Conservation (phyloP, 345 rosid species). For the rapeseed (Brassica napus) region DNA sequence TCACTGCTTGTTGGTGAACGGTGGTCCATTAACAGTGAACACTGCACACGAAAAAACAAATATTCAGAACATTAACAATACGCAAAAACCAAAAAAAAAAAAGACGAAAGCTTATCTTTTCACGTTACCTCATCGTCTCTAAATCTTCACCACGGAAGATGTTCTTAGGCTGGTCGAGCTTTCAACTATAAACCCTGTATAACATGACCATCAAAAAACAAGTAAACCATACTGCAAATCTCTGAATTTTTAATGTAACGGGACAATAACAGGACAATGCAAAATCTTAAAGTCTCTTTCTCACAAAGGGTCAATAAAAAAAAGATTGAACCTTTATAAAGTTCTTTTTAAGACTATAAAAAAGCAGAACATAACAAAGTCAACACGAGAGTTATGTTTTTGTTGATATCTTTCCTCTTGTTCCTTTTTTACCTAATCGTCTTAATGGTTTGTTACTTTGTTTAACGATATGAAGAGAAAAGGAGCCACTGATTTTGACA, state of each 20-base stretch:
- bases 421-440: neutral
- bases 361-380: neutral
- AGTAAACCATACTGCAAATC: neutral
- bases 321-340: neutral
- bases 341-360: neutral
- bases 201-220: neutral
- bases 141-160: neutral
- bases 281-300: neutral
- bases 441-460: neutral
- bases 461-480: neutral
- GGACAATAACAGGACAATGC: neutral
- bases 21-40: conserved; percentile 68
- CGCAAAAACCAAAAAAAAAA: neutral
- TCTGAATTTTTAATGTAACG: neutral
- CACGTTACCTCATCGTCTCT: neutral
- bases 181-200: neutral
- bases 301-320: neutral
- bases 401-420: neutral
- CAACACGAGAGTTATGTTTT: neutral
- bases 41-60: neutral
- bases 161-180: neutral
- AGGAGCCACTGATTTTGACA: conserved; percentile 1
- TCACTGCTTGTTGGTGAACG: conserved; percentile 66
- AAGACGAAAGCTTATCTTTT: neutral
- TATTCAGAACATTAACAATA: neutral